These are phyloP conservation scores for Solanum sejunctum DNA, from an alignment of 257 asterid genomes.

Conservation along the genomic window DNA sequence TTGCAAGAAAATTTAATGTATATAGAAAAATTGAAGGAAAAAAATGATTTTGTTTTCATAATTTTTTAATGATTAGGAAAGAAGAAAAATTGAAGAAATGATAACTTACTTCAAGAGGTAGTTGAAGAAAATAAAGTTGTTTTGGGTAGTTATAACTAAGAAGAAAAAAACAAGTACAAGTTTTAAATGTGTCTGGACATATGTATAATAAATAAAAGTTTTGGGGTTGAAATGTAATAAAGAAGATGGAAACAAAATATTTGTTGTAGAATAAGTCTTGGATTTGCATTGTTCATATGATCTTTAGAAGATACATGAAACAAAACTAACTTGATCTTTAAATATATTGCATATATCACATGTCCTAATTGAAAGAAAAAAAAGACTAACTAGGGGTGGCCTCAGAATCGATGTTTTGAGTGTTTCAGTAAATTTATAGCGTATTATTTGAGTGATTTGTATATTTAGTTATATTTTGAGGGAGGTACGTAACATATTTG, in stretches of 20 bases:
- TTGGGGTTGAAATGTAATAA: neutral
- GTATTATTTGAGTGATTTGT: neutral
- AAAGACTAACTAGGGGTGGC: neutral
- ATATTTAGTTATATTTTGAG: neutral
- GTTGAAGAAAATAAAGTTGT: constrained; percentile 22
- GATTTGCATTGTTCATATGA: neutral
- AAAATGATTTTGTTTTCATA: neutral
- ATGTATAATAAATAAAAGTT: neutral
- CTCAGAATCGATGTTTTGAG: neutral
- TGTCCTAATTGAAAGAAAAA: neutral
- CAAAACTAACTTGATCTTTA: neutral
- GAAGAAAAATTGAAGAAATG: neutral
- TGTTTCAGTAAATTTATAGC: neutral
- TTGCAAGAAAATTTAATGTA: too few species aligned
- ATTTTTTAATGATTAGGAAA: neutral
- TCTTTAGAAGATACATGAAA: neutral
- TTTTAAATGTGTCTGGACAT: neutral
- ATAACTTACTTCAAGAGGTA: neutral
- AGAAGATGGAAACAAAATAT: neutral
- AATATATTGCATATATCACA: neutral
- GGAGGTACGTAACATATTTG: neutral
- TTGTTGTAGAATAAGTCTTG: neutral
- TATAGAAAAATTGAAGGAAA: neutral
- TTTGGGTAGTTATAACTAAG: constrained; percentile 37
- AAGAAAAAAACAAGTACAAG: neutral